Base-by-base conservation (phyloP, 306 rosid genomes). In the Cicer judaicum region DNA sequence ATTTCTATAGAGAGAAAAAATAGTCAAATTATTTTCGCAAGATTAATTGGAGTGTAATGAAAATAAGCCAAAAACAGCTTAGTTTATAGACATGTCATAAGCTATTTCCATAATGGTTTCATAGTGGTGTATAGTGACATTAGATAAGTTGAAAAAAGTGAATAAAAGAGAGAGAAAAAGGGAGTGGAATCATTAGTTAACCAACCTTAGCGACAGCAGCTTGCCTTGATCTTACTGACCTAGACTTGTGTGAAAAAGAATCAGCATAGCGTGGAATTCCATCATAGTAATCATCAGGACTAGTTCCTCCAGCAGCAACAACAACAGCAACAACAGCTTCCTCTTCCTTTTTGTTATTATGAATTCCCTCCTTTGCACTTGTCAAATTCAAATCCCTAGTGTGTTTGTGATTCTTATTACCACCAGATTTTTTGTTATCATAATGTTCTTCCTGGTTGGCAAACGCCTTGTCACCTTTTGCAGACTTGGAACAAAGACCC, bases 121-220 rank as follows among this genome's bases (percentile, higher is more conserved):
- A 24, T 2, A 3, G 4, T 29, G 34, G 34, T 29, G 34, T 29
- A 3, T 3, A 29, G 5, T 19, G 5, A 29, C 34, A 29, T 29
- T 29, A 29, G 34, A 29, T 29, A 29, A 29, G 34, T 29, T 29
- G 4, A 29, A 29, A 3, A 29, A 29, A 24, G 21, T 19, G 21
- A 19, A 1, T 19, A 19, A 29, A 29, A 3, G 4, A 29, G 34
- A 29, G 5, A 29, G 4, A 29, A 29, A 29, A 29, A 29, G 34
- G 29, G 29, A 24, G 29, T 24, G 29, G 29, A 24, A 21, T 2
- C 42, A 61, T 13, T 13, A 62, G 13, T 5, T 5, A 71, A 74
- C 76, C 41, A 68, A 91, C 97, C 97, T 92, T 92, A 6, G 92
- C 90, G 64, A 89, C 94, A 54, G 92, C 90, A 18, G 83, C 85